phyloP scores from a whole-genome alignment of 2,329 filamentous ascomycete genomes.

The Paramyrothecium roridum region DNA sequence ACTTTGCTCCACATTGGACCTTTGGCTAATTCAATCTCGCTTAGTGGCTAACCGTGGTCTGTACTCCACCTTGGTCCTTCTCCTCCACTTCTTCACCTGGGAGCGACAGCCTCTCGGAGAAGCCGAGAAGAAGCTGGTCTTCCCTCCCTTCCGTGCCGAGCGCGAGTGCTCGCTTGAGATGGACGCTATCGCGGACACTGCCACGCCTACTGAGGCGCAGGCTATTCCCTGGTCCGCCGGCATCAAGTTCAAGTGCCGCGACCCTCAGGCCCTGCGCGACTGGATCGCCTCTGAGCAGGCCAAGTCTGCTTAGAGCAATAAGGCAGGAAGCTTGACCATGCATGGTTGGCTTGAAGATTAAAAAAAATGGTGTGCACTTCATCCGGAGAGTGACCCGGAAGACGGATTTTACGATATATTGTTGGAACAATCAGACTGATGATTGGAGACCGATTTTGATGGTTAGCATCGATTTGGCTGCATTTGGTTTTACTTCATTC shows the following conservation, averaged over 20 bases:
- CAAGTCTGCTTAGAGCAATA: background rate
- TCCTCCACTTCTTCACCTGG: slow-evolving; percentile 6
- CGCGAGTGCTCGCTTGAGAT: slow-evolving; percentile 4
- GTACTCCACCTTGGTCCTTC: slow-evolving; percentile 2
- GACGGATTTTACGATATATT: too few species aligned
- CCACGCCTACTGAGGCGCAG: slow-evolving; percentile 1
- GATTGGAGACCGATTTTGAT: too few species aligned
- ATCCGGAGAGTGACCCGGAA: too few species aligned
- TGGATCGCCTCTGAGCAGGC: slow-evolving; percentile 2
- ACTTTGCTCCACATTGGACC: background rate
- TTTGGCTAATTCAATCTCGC: too few species aligned
- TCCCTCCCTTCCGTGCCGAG: slow-evolving; percentile 4
- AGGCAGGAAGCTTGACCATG: too few species aligned
- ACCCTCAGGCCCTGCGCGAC: background rate
- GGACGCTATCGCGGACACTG: slow-evolving; percentile 4
- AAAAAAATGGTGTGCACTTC: too few species aligned
- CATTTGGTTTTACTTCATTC: too few species aligned
- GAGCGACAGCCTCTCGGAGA: slow-evolving; percentile 3
- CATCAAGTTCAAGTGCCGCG: slow-evolving; percentile 3
- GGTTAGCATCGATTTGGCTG: too few species aligned
- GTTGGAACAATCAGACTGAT: too few species aligned
- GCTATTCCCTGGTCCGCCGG: slow-evolving; percentile 4
- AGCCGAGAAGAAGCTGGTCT: slow-evolving; percentile 1
- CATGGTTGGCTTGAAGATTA: too few species aligned
- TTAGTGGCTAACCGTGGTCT: slow-evolving; percentile 3